Evolutionary conservation across 176 grass and related monocot genomes (phyloP), one percentile per base, ranked within the genome.

Genomic region (Juncus effusus): DNA sequence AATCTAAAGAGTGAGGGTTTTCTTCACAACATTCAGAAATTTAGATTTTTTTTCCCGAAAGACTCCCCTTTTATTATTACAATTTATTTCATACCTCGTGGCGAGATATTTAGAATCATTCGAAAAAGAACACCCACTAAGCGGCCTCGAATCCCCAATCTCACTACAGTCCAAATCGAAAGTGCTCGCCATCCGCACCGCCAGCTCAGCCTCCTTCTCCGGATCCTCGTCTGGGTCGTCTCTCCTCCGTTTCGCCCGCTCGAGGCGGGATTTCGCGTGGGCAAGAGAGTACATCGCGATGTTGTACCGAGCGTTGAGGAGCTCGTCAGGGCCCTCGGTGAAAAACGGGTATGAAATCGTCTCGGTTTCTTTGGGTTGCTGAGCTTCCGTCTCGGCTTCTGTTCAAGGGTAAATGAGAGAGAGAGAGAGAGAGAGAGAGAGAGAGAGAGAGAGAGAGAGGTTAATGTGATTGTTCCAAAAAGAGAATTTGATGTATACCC

Each of bases 101-200:
- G 92, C 92, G 2, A 96, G 87, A 80, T 91, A 70, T 50, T 74
- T 81, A 0, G 57, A 61, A 64, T 96, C 84, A 4, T 59, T 68
- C 57, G 92, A 96, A 82, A 96, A 96, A 35, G 92, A 96, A 60
- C 87, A 96, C 36, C 82, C 85, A 0, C 84, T 85, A 49, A 96
- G 93, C 1, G 93, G 93, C 5, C 93, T 76, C 37, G 87, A 79
- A 74, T 97, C 93, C 36, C 85, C 93, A 74, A 97, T 91, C 74
- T 97, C 93, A 68, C 85, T 92, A 72, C 85, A 97, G 63, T 97
- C 88, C 3, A 97, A 78, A 63, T 84, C 77, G 69, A 97, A 91
- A 1, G 53, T 82, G 11, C 40, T 65, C 10, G 85, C 87, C 67
- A 86, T 79, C 63, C 89, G 75, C 13, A 97, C 88, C 7, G 83